Percentiles rank a stretch among this genome's conserved stretches.
Evolutionary conservation across 305 asterid genomes (phyloP).

Genomic region (Fraxinus nigra): DNA sequence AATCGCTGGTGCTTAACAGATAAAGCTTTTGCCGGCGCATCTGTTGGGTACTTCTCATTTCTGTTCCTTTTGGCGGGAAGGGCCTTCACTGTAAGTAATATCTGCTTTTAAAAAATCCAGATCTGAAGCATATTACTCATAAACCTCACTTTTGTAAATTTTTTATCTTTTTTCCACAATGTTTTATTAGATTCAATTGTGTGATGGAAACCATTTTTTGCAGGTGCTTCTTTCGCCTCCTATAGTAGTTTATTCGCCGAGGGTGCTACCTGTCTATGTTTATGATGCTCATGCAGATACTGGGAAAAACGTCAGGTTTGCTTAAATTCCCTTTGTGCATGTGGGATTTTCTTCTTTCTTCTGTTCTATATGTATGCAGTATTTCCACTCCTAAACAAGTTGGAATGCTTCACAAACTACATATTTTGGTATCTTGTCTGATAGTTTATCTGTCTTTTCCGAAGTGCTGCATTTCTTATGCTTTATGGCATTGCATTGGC

Average conservation of each 20-base stretch:
- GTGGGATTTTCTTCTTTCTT: constrained; percentile 20
- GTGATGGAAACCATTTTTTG: constrained; percentile 9
- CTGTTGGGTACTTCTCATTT: constrained; percentile 98
- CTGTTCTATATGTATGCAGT: constrained; percentile 8
- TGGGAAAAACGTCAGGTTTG: constrained; percentile 98
- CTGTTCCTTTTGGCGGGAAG: constrained; percentile 97
- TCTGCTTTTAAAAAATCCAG: neutral
- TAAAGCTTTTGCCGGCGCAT: constrained; percentile 91
- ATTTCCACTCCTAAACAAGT: neutral
- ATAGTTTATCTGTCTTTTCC: constrained; percentile 27
- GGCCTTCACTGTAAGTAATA: constrained; percentile 89
- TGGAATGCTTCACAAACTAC: constrained; percentile 19
- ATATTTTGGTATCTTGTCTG: constrained; percentile 21
- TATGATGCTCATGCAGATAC: constrained; percentile 99
- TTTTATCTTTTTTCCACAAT: constrained; percentile 13
- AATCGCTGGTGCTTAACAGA: constrained; percentile 41
- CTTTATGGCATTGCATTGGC: constrained; percentile 97
- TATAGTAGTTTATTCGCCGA: constrained; percentile 93
- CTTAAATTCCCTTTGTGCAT: constrained; percentile 17
- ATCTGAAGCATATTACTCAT: constrained; percentile 14
- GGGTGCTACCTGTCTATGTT: constrained; percentile 96
- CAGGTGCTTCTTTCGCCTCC: constrained; percentile 99
- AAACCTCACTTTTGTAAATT: constrained; percentile 3
- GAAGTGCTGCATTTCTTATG: constrained; percentile 93
- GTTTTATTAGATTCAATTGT: constrained; percentile 14